These are phyloP conservation scores for Evernia prunastri DNA, from an alignment of 495 filamentous ascomycete species.

Conservation along the genomic window DNA sequence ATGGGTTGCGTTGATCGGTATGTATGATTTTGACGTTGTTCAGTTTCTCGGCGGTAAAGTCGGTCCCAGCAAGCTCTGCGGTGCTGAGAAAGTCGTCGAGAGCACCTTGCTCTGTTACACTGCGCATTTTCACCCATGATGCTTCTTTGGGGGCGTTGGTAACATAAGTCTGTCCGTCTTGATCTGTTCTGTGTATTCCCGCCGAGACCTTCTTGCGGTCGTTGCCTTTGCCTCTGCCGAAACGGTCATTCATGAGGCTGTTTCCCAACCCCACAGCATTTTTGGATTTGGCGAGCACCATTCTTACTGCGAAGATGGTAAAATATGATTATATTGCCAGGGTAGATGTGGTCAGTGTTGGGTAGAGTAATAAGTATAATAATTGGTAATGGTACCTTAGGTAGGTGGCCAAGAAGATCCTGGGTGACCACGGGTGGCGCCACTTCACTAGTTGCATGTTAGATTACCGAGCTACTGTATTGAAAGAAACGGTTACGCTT, in stretches of 20 bases:
- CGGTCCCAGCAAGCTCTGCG: conserved; percentile 91
- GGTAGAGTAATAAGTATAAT: too few relatives aligned
- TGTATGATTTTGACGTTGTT: conserved; percentile 99
- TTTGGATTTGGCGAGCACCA: conserved; percentile 95
- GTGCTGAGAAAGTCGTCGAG: conserved; percentile 83
- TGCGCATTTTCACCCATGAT: conserved; percentile 93
- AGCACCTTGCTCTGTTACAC: conserved; percentile 93
- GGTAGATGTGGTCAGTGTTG: too few relatives aligned
- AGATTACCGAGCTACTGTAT: too few relatives aligned
- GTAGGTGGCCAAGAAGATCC: too few relatives aligned
- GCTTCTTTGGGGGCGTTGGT: conserved; percentile 67
- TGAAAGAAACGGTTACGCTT: too few relatives aligned
- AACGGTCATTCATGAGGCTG: conserved; percentile 88
- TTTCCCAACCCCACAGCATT: conserved; percentile 88
- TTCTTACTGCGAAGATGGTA: conserved; percentile 40
- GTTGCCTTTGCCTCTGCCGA: conserved; percentile 77
- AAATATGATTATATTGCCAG: neutral
- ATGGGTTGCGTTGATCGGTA: conserved; percentile 89
- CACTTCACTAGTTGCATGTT: too few relatives aligned
- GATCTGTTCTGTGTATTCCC: conserved; percentile 53
- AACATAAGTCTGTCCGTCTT: conserved; percentile 56
- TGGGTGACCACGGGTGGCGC: too few relatives aligned
- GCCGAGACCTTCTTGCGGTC: conserved; percentile 57
- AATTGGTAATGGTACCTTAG: too few relatives aligned
- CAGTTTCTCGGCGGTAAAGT: conserved; percentile 98